Evolutionary conservation across 805 yeast species (phyloP), one percentile per base, ranked within the genome.

Genomic region (Starmera amethionina): DNA sequence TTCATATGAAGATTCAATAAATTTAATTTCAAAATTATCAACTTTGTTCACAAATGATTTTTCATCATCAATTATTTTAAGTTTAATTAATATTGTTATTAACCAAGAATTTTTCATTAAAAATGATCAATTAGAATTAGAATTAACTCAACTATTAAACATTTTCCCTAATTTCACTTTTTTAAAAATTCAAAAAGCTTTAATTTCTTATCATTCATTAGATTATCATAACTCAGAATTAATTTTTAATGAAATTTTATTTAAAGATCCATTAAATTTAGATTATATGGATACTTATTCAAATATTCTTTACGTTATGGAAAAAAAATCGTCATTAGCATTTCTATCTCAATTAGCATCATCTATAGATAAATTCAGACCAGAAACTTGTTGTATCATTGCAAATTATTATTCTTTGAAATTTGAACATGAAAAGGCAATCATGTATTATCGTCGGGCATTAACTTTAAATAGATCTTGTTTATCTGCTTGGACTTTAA

Each of bases 251-350:
- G 73, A 75, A 35, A 73, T 93, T 1, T 61, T 89, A 19, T 55
- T 68, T 8, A 64, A 63, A 18, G 97, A 93, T 58, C 97, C 97
- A 0, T 73, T 83, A 48, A 65, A 97, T 36, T 65, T 93, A 18
- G 97, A 93, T 52, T 96, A 89, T 51, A 67, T 93, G 65, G 98
- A 93, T 56, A 77, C 84, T 0, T 93, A 85, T 59, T 89, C 97
- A n/a, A 90, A 93, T 59, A 85, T 93, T 58, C 68, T 93, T 31
- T 93, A 89, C 54, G 97, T 93, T 32, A 85, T 87, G 83, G 96
- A 88, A 52, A 85, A 86, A 58, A 73, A 77, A 45, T 71, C 94
- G 1, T 89, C 93, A 57, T 67, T 93, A 22, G 81, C 96, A 18
- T 85, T 73, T 49, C 60, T 93, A 37, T 96, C 97, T 1, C 96